A percentile compares a stretch with the other conserved stretches of the same genome.
Evolutionary conservation across 805 yeast species (phyloP).

Genomic region (Candida nonsorbophila): DNA sequence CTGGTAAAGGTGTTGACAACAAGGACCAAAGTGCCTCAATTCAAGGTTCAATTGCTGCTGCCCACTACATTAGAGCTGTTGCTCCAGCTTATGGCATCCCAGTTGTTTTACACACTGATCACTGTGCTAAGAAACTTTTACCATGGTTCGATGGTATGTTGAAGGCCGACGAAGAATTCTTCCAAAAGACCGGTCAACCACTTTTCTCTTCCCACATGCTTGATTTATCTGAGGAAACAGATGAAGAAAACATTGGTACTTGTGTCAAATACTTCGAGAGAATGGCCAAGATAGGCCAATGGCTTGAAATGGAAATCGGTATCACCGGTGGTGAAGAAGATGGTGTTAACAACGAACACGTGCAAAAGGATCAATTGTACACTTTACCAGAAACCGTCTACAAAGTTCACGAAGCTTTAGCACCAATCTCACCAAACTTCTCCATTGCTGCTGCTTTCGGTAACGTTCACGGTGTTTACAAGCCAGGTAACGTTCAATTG

Average conservation of each 20-base stretch:
- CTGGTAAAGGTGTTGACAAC: constrained; percentile 98
- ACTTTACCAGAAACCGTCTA: constrained; percentile 93
- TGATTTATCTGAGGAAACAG: constrained; percentile 94
- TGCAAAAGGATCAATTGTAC: constrained; percentile 80
- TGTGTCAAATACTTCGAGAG: constrained; percentile 94
- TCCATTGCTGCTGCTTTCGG: constrained; percentile 99
- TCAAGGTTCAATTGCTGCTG: constrained; percentile 95
- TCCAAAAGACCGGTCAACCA: constrained; percentile 82
- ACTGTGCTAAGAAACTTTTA: constrained; percentile 95
- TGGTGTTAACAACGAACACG: constrained; percentile 98
- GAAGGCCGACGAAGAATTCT: constrained; percentile 93
- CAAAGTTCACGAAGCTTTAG: constrained; percentile 83
- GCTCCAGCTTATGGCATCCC: constrained; percentile 97
- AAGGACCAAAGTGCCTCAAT: constrained; percentile 90
- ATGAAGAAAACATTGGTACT: constrained; percentile 90
- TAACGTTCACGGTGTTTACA: constrained; percentile 99
- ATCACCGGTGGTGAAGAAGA: constrained; percentile 99
- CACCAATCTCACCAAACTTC: constrained; percentile 93
- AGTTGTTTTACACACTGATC: constrained; percentile 95
- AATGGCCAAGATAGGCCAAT: constrained; percentile 91
- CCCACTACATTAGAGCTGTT: constrained; percentile 92
- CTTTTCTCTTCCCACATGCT: constrained; percentile 98
- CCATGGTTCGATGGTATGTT: constrained; percentile 99
- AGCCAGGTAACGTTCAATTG: constrained; percentile 96
- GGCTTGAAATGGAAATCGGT: constrained; percentile 99